Conservation (phyloP, 192 early-diverging fungal species). For the Phlyctochytrium arcticum region DNA sequence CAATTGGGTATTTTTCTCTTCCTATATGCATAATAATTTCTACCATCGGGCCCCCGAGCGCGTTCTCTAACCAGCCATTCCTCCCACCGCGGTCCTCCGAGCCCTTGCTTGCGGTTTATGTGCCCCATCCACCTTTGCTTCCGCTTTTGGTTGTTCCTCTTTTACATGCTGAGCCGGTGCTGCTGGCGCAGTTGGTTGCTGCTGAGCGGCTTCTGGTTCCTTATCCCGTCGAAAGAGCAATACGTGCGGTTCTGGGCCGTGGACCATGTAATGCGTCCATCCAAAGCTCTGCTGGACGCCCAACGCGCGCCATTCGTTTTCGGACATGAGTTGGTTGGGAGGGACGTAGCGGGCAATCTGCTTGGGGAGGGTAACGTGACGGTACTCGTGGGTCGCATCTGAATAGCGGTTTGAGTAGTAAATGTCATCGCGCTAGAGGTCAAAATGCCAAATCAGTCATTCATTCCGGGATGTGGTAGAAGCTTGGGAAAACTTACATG, state of each 20-base stretch:
- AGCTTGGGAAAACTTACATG: not conserved
- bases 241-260: slow-evolving; percentile 33
- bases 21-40: too few relatives aligned
- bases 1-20: too few relatives aligned
- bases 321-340: slow-evolving; percentile 18
- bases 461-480: not conserved
- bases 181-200: too few relatives aligned
- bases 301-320: slow-evolving; percentile 29
- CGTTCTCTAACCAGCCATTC: too few relatives aligned
- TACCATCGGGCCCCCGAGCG: too few relatives aligned
- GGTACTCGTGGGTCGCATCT: slow-evolving; percentile 29
- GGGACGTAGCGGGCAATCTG: slow-evolving; percentile 11
- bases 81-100: too few relatives aligned
- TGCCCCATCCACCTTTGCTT: too few relatives aligned
- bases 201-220: too few relatives aligned
- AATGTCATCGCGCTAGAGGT: slow-evolving; percentile 21
- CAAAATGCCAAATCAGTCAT: not conserved
- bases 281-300: slow-evolving; percentile 22
- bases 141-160: too few relatives aligned
- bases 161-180: too few relatives aligned
- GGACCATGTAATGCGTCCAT: slow-evolving; percentile 35
- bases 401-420: slow-evolving; percentile 26
- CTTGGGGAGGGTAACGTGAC: slow-evolving; percentile 34
- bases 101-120: too few relatives aligned
- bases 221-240: too few relatives aligned